Conservation (phyloP, 179 eudicot genomes). For the Pouteria campechiana region DNA sequence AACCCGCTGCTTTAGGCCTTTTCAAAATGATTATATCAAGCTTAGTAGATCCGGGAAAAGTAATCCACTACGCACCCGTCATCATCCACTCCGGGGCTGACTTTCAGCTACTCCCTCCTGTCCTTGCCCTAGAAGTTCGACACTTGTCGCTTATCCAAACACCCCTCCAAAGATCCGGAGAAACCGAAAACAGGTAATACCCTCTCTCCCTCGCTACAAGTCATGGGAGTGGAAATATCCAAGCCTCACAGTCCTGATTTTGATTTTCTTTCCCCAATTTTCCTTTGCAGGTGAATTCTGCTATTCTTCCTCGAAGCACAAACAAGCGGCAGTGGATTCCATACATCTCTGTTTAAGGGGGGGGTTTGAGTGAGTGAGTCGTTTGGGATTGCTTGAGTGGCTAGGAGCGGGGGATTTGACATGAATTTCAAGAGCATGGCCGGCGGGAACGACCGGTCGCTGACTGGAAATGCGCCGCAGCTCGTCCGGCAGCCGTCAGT, state of each 20-base stretch:
- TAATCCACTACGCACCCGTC: conserved; percentile 42
- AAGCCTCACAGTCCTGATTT: conserved; percentile 7
- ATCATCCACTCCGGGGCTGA: conserved; percentile 4
- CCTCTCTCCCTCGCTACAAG: too few species aligned
- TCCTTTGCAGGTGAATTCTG: too few species aligned
- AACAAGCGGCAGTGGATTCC: too few species aligned
- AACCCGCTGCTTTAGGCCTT: neutral
- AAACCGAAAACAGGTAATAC: too few species aligned
- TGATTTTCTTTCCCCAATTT: neutral
- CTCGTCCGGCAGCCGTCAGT: conserved; percentile 43
- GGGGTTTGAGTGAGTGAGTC: conserved; percentile 1
- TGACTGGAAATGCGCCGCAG: conserved; percentile 19
- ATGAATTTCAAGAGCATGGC: conserved; percentile 53
- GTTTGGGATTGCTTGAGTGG: neutral
- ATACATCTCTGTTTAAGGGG: too few species aligned
- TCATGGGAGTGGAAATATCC: conserved; percentile 16
- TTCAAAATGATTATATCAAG: neutral
- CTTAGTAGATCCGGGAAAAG: conserved; percentile 5
- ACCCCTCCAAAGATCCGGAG: too few species aligned
- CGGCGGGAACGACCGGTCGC: conserved; percentile 21
- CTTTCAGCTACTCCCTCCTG: too few species aligned
- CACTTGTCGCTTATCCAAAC: too few species aligned
- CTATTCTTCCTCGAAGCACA: too few species aligned
- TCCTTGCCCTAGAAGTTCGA: too few species aligned
- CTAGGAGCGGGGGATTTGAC: conserved; percentile 46